Conservation (phyloP, 2,329 filamentous ascomycete genomes). For the Lasiodiplodia citricola region DNA sequence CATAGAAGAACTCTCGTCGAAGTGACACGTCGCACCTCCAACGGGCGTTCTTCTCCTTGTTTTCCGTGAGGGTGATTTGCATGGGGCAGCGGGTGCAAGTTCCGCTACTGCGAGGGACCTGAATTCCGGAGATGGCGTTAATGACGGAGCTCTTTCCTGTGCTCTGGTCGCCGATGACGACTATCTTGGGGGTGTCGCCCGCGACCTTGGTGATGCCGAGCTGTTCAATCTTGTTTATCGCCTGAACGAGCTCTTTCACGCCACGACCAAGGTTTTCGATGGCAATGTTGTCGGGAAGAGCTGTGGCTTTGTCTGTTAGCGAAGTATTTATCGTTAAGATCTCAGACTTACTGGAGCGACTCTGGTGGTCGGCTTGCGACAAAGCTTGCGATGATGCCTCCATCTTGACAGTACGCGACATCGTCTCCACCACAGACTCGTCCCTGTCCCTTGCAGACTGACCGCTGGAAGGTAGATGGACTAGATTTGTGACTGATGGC, state of each 20-base stretch:
- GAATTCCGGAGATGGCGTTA: constrained; percentile 63
- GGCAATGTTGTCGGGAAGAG: neutral
- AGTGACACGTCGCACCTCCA: constrained; percentile 75
- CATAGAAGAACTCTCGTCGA: constrained; percentile 67
- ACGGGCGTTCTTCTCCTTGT: constrained; percentile 46
- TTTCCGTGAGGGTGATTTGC: constrained; percentile 72
- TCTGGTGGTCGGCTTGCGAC: neutral
- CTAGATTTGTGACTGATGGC: neutral
- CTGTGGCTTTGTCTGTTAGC: neutral
- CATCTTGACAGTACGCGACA: neutral
- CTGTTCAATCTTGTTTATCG: constrained; percentile 67
- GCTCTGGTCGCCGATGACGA: constrained; percentile 83
- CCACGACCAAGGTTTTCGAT: constrained; percentile 10
- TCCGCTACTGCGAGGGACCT: constrained; percentile 71
- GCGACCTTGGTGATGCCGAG: constrained; percentile 72
- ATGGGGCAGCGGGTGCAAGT: constrained; percentile 83
- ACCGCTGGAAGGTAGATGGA: constrained; percentile 6
- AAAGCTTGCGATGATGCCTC: neutral
- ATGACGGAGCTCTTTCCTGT: constrained; percentile 76
- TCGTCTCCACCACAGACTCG: neutral
- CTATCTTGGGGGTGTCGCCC: constrained; percentile 76
- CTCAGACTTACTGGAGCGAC: constrained; percentile 3
- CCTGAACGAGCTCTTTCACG: constrained; percentile 68
- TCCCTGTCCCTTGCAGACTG: neutral
- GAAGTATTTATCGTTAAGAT: no score